Conservation (phyloP, 176 grass and related monocot genomes). For the bread wheat (Triticum aestivum) region DNA sequence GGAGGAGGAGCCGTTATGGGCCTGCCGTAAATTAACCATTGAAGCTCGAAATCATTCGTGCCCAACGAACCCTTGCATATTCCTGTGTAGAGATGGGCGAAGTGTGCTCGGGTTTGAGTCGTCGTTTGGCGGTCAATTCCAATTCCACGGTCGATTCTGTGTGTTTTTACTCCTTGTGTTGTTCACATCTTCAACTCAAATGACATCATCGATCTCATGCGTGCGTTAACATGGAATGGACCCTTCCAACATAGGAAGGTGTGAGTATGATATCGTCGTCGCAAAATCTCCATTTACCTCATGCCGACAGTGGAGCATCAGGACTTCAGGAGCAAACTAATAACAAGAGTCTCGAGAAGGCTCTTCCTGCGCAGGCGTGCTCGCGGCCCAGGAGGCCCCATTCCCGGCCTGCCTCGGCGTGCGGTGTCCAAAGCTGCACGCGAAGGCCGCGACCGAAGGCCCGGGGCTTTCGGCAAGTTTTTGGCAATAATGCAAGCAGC, state of each 20-base stretch:
- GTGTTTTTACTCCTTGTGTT: too few species aligned
- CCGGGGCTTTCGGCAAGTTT: background rate
- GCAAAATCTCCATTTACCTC: too few species aligned
- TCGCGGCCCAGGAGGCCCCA: background rate
- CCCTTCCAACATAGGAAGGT: too few species aligned
- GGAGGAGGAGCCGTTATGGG: background rate
- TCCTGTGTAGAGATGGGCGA: background rate
- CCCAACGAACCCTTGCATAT: background rate
- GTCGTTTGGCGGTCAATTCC: too few species aligned
- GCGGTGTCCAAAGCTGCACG: background rate
- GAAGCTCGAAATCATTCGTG: background rate
- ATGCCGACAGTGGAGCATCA: background rate
- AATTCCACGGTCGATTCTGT: too few species aligned
- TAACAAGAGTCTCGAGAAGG: background rate
- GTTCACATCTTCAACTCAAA: too few species aligned
- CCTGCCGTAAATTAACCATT: too few species aligned
- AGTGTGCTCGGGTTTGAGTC: background rate
- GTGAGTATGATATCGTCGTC: too few species aligned
- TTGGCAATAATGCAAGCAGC: background rate
- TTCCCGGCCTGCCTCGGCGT: background rate
- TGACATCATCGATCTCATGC: too few species aligned
- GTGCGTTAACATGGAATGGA: too few species aligned
- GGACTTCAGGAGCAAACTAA: background rate
- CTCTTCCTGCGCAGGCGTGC: background rate
- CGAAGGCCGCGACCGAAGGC: constrained; percentile 12